Evolutionary conservation across 1,284 basidiomycete species (phyloP), one percentile per base, ranked within the genome.

Genomic region (Ceratobasidium sp.): DNA sequence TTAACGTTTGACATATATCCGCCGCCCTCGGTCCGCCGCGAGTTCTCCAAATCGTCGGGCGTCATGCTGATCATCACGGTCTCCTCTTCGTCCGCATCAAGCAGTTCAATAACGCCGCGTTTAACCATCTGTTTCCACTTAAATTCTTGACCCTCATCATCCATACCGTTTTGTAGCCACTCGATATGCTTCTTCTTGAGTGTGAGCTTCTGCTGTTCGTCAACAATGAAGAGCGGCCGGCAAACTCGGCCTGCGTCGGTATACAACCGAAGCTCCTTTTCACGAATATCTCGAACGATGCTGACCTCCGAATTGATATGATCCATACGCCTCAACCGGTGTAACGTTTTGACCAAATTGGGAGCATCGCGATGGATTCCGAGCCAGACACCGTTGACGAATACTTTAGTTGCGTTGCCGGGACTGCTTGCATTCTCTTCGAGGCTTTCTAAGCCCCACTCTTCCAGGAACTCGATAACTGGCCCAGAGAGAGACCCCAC

Each of bases 51-150:
- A 83, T 99, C 98, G 81, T 98, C 95, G 0, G 95, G 92, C 2
- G 94, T 96, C 98, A 99, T 99, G 79, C 95, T 96, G 80, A 99
- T 99, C 93, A 99, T 96, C 75, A 98, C 96, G 0, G 97, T 98
- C 85, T 99, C 98, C 85, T 99, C 97, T 84, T 99, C 98, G 83
- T 99, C 97, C 0, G 98, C 97, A 84, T 99, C 98, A 81, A 99
- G 86, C 76, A 98, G 88, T 85, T 99, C 98, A 79, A 99, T 90
- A 67, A 98, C 90, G 78, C 97, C 98, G 49, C 90, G 89, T 80
- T 94, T 93, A 75, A 99, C 87, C 76, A 99, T 84, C 42, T 94
- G 89, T 73, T 93, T 90, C 95, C 96, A 99, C 78, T 92, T 92
- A 84, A 91, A 94, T 28, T 89, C 81, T 17, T 80, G 80, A 63